Evolutionary conservation across 352 stramenopile species (phyloP).

Genomic region (Pythium rhizo-oryzae): DNA sequence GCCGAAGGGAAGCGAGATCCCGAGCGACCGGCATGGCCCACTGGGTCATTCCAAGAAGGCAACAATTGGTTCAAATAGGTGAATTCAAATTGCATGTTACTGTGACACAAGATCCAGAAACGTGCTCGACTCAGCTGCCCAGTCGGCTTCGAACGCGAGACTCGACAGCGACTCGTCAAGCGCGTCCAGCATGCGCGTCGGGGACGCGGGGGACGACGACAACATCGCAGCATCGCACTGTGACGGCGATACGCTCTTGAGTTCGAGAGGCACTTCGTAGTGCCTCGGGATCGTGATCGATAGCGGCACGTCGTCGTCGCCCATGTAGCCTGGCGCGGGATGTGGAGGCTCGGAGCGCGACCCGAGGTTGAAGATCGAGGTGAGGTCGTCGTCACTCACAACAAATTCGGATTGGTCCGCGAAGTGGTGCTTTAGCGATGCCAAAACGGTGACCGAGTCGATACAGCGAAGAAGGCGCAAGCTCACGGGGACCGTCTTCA

Average conservation of each 20-base stretch:
- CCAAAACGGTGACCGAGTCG: conserved; percentile 61
- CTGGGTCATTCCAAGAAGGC: no score
- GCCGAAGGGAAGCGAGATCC: no score
- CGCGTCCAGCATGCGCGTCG: conserved; percentile 4
- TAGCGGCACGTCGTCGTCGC: not conserved
- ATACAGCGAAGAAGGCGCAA: conserved; percentile 82
- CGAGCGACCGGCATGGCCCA: no score
- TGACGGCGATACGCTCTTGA: conserved; percentile 40
- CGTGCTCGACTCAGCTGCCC: conserved; percentile 41
- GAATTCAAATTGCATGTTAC: not conserved
- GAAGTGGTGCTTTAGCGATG: conserved; percentile 45
- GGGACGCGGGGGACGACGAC: conserved; percentile 21
- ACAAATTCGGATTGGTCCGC: conserved; percentile 78
- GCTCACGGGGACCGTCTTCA: conserved; percentile 64
- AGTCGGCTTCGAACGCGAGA: conserved; percentile 82
- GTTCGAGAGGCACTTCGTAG: conserved; percentile 47
- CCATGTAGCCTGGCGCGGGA: not conserved
- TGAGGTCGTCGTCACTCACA: conserved; percentile 65
- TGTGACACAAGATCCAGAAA: not conserved
- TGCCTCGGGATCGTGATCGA: conserved; percentile 3
- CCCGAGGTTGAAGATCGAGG: conserved; percentile 35
- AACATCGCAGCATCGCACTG: conserved; percentile 11
- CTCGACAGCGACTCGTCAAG: conserved; percentile 61
- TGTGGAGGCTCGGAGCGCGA: not conserved
- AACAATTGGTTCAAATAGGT: not conserved